These are phyloP conservation scores for Apiotrichum siamense DNA, from an alignment of 1,284 basidiomycete genomes.

Conservation along the genomic window DNA sequence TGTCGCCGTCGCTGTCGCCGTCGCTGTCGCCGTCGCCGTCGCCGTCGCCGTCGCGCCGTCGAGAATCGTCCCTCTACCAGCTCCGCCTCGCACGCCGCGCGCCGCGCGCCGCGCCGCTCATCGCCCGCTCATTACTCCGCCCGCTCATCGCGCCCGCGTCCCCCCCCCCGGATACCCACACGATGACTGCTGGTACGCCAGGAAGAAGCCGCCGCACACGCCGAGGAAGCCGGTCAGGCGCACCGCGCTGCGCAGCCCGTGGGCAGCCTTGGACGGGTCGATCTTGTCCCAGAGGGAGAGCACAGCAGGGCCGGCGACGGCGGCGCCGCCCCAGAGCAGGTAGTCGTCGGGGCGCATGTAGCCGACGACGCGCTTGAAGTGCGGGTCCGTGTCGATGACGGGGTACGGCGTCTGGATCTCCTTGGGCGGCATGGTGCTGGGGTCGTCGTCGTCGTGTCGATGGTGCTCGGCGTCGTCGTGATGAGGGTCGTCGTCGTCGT, in stretches of 20 bases:
- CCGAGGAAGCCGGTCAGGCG: conserved; percentile 57
- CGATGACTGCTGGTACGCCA: conserved; percentile 86
- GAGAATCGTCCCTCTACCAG: neutral
- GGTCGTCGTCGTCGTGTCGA: neutral
- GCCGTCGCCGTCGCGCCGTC: neutral
- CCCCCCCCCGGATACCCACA: conserved; percentile 53
- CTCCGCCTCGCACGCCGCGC: no score
- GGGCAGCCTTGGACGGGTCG: conserved; percentile 39
- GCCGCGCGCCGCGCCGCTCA: neutral
- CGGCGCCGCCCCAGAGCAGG: conserved; percentile 71
- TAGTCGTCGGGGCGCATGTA: conserved; percentile 89
- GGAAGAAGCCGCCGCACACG: conserved; percentile 79
- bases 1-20: no score
- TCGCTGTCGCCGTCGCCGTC: no score
- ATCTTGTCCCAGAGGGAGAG: conserved; percentile 19
- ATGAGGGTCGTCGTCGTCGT: no score
- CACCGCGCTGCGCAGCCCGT: conserved; percentile 41
- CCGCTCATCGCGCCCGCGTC: neutral
- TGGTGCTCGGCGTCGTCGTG: neutral
- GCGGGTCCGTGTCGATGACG: conserved; percentile 87
- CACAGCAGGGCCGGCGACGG: conserved; percentile 53
- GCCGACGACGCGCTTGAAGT: conserved; percentile 76
- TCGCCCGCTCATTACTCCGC: neutral
- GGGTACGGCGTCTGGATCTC: conserved; percentile 67
- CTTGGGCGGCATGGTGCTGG: conserved; percentile 59